phyloP scores from a whole-genome alignment of 73 alveolate genomes.

The Paramecium sexaurelia region DNA sequence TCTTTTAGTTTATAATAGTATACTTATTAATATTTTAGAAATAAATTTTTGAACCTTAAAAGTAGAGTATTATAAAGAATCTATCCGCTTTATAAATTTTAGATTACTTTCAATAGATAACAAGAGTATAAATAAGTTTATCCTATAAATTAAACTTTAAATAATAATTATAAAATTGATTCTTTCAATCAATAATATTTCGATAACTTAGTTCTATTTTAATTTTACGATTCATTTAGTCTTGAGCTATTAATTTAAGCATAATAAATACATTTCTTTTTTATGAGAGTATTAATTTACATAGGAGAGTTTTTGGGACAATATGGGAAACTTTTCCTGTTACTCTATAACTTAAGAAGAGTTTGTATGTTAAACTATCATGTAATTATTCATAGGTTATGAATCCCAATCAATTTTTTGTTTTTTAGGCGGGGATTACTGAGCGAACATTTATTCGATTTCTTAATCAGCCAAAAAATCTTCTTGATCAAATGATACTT shows the following conservation, averaged over 20 bases:
- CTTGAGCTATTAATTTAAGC: background rate
- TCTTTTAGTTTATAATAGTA: background rate
- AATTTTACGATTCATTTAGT: background rate
- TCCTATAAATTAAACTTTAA: background rate
- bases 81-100: too few relatives aligned
- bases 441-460: background rate
- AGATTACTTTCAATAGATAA: too few relatives aligned
- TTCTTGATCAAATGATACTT: background rate
- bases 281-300: constrained; percentile 3
- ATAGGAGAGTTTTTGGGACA: constrained; percentile 16
- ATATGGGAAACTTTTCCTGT: background rate
- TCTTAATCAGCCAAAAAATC: constrained; percentile 54
- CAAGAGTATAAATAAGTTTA: too few relatives aligned
- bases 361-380: background rate
- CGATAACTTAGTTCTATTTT: background rate
- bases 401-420: background rate
- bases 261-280: background rate
- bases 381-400: background rate
- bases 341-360: background rate
- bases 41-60: too few relatives aligned
- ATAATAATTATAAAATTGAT: background rate
- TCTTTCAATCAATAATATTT: background rate
- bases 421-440: background rate
- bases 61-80: too few relatives aligned
- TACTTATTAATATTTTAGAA: background rate